Evolutionary conservation across 495 filamentous ascomycete species (phyloP).

Genomic region (Neurospora sp.): DNA sequence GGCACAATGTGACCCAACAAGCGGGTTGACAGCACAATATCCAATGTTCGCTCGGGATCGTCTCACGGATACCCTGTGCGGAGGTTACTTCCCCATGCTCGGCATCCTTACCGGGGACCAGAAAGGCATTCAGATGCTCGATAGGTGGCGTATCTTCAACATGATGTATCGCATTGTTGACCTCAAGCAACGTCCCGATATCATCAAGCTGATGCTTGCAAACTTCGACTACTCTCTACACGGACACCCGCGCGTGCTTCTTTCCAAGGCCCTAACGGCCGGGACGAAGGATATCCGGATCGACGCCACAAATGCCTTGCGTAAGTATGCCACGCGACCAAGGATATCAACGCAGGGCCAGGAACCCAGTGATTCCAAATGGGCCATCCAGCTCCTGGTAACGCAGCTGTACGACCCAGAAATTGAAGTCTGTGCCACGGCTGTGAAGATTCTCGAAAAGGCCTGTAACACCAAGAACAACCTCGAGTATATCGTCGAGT

Average conservation of each 20-base stretch:
- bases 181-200: conserved; percentile 75
- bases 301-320: conserved; percentile 68
- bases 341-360: conserved; percentile 25
- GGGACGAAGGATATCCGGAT: conserved; percentile 87
- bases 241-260: conserved; percentile 81
- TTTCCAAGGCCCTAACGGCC: conserved; percentile 86
- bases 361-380: conserved; percentile 53
- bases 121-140: conserved; percentile 80
- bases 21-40: conserved; percentile 75
- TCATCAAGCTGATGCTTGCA: conserved; percentile 74
- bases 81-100: conserved; percentile 89
- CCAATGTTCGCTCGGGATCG: conserved; percentile 81
- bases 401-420: conserved; percentile 96
- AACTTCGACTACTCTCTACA: conserved; percentile 83
- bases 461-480: conserved; percentile 84
- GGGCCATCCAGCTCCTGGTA: conserved; percentile 93
- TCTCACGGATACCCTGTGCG: conserved; percentile 71
- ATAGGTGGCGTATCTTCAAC: conserved; percentile 93
- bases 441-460: conserved; percentile 94
- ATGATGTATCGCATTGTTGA: conserved; percentile 99
- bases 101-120: conserved; percentile 73
- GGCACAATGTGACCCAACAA: conserved; percentile 82
- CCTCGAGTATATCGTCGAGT: conserved; percentile 92
- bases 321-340: conserved; percentile 63
- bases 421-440: conserved; percentile 88